A percentile compares a stretch with the other conserved stretches of the same genome.
Conservation (phyloP, 2,329 filamentous ascomycete genomes). For the Fusarium burgessii region DNA sequence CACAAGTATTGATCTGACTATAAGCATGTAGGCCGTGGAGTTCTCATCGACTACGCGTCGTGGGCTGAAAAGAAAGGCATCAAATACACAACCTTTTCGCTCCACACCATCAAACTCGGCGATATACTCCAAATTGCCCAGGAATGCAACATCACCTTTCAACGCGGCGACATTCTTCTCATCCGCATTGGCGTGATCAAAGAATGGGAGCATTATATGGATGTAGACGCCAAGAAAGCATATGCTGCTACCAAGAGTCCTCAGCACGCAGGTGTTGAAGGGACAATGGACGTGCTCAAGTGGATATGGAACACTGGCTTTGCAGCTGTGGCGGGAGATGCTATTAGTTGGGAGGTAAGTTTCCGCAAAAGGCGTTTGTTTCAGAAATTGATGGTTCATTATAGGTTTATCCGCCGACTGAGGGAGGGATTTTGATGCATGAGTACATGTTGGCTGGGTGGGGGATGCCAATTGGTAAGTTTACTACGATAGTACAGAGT, state of each 20-base stretch:
- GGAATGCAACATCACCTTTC: slow-evolving; percentile 58
- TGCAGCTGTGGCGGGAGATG: slow-evolving; percentile 68
- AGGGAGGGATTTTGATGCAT: slow-evolving; percentile 48
- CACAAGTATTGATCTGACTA: no score
- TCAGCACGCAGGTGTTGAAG: slow-evolving; percentile 59
- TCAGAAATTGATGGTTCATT: neutral
- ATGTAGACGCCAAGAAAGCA: slow-evolving; percentile 52
- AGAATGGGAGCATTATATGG: slow-evolving; percentile 53
- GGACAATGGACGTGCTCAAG: slow-evolving; percentile 60
- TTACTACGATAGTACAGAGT: fast-evolving
- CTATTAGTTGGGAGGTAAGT: slow-evolving; percentile 64
- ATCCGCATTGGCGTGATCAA: slow-evolving; percentile 65
- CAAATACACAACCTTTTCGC: slow-evolving; percentile 55
- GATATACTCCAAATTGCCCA: slow-evolving; percentile 52
- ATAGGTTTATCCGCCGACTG: slow-evolving; percentile 42
- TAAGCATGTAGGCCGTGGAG: slow-evolving; percentile 56
- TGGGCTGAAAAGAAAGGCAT: slow-evolving; percentile 57
- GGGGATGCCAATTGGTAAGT: slow-evolving; percentile 54
- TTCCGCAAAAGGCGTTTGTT: fast-evolving
- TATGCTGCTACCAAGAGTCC: slow-evolving; percentile 50
- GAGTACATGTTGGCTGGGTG: slow-evolving; percentile 62
- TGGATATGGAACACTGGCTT: slow-evolving; percentile 71
- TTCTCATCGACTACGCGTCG: slow-evolving; percentile 62
- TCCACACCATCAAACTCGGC: slow-evolving; percentile 51
- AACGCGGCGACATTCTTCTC: slow-evolving; percentile 65